These are phyloP conservation scores for Cladophialophora immunda DNA, from an alignment of 2,329 filamentous ascomycete genomes.

Conservation along the genomic window DNA sequence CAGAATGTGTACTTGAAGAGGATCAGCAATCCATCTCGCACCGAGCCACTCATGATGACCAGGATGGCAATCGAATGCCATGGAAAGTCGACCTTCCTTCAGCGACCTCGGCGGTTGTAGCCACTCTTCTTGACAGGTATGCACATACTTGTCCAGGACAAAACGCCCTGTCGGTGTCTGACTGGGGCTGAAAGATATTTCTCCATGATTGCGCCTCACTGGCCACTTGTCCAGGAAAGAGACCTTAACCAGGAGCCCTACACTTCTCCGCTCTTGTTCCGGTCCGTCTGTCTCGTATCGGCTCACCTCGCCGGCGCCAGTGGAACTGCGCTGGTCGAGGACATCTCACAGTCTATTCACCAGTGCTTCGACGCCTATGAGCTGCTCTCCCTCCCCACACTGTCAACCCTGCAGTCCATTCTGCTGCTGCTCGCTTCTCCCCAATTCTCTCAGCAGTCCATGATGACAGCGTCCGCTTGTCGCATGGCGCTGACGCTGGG, in stretches of 20 bases:
- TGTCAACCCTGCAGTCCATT: slow-evolving; percentile 11
- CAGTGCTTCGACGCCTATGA: slow-evolving; percentile 18
- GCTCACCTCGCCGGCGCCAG: not conserved
- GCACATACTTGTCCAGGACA: not conserved
- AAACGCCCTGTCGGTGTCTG: not conserved
- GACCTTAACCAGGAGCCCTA: slow-evolving; percentile 5
- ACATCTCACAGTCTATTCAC: slow-evolving; percentile 3
- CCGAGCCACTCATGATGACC: not conserved
- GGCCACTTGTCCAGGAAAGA: slow-evolving; percentile 13
- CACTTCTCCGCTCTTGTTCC: slow-evolving; percentile 12
- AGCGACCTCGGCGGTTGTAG: not conserved
- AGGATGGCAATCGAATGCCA: not conserved
- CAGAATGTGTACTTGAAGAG: not conserved
- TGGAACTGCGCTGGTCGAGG: not conserved
- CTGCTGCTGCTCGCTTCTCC: slow-evolving; percentile 11
- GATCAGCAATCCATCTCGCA: not conserved
- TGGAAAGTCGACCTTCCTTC: slow-evolving; percentile 3
- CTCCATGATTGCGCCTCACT: slow-evolving; percentile 5
- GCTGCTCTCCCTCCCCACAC: slow-evolving; percentile 6
- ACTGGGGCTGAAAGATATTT: slow-evolving; percentile 5
- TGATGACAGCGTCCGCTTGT: slow-evolving; percentile 14
- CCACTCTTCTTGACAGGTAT: slow-evolving; percentile 16
- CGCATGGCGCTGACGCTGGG: slow-evolving; percentile 13
- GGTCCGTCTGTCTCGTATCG: slow-evolving; percentile 12
- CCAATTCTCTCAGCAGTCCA: slow-evolving; percentile 2